Base-by-base conservation (phyloP, 139 green algal species). In the Picocystis salinarum region DNA sequence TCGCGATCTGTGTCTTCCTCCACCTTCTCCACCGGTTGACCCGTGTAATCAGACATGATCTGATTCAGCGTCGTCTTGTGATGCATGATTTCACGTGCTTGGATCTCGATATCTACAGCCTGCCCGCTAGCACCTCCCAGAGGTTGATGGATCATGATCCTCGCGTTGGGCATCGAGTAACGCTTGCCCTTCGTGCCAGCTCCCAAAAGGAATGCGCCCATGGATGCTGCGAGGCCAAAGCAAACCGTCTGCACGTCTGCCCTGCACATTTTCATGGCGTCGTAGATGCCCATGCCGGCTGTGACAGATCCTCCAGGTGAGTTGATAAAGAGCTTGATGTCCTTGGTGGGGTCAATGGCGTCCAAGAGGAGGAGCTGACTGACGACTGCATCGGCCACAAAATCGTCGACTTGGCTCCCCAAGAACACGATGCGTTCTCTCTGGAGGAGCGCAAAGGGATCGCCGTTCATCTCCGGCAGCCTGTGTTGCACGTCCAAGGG, bases 301-400 rank as follows among this genome's bases (percentile, higher is more conserved):
- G 87, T 95, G 3, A 99, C 88, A 7, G 74, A 91, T 42, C 88
- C 88, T 48, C 88, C 88, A 19, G 88, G 88, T 17, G 85, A 95
- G 66, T 99, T 99, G 60, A 99, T 95, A 69, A 95, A 94, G n/a
- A 99, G 45, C 65, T 93, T 93, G 64, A 99, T 96, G 63, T 95
- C 87, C 66, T 92, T 92, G 5, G 53, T 86, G 19, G 81, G 64
- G 48, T 95, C 86, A 17, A 33, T 36, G 18, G 80, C 69, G 62
- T 99, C 85, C 22, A 99, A 73, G 17, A 99, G 69, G 34, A 99
- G 69, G 51, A 99, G 67, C 67, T 99, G 88, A 54, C 70, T 89
- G 46, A 99, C 75, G 10, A 99, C 59, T 4, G 80, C 82, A 48
- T 99, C 88, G 3, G 88, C 88, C 25, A 46, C 62, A 48, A 94